Evolutionary conservation across 345 rosid genomes (phyloP), one percentile per base, ranked within the genome.

Genomic region (Salix koriyanagi): DNA sequence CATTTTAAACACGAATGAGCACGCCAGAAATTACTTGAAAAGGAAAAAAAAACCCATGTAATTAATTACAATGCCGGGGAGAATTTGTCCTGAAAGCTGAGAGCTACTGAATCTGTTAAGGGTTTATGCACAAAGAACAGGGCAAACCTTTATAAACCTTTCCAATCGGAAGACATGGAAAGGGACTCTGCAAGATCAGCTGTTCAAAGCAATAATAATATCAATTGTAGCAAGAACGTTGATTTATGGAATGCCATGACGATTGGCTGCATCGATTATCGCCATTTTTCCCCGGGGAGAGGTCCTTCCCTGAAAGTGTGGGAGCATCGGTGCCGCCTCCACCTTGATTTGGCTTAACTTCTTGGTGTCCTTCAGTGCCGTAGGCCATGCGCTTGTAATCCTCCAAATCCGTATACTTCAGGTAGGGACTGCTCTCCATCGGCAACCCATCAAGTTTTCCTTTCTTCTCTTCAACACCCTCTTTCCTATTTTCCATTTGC

Each of bases 241-340:
- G 52, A 4, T 46, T 46, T 4, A 46, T 46, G 52, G 52, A 46
- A 46, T 36, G 28, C 44, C 25, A 16, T 6, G 66, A 26, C 15
- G 28, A 2, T 62, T 2, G 32, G 66, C 32, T 12, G 74, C 62
- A 69, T 81, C 82, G 54, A 75, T 2, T 30, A 67, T 75, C 23
- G 79, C 54, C 4, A 46, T 66, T 4, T 4, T 50, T 16, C 4
- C 16, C 0, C 18, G 25, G 41, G 4, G 81, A 60, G 69, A 79
- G 75, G 75, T 67, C 78, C 15, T 48, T 30, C 13, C 90, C 85
- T 9, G 90, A 56, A 54, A 75, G 84, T 0, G 93, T 86, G 26
- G 91, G 90, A 42, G 88, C 90, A 18, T 83, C 90, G n/a, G 89
- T 88, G 73, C 80, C 61, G 7, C 90, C 87, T 0, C 86, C 86